phyloP scores from a whole-genome alignment of 306 rosid genomes.

The Casuarina cunninghamiana region DNA sequence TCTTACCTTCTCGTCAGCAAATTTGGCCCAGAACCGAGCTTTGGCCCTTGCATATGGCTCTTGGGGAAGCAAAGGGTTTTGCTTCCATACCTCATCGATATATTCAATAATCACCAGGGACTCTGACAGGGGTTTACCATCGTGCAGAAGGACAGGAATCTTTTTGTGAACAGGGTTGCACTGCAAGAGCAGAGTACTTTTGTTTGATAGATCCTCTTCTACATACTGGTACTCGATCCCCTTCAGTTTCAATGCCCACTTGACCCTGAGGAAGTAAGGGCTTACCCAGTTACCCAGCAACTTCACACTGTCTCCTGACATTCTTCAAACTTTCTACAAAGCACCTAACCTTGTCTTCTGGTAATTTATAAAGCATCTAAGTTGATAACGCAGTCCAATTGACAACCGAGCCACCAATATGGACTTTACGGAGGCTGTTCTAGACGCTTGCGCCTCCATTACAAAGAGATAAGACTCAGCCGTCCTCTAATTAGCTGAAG shows the following conservation, averaged over 20 bases:
- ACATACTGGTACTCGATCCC: no score
- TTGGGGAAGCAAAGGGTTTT: no score
- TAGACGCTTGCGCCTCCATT: no score
- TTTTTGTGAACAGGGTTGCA: no score
- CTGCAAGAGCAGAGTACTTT: no score
- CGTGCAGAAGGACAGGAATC: constrained; percentile 52
- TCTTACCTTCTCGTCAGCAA: constrained; percentile 32
- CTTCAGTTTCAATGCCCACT: constrained; percentile 1
- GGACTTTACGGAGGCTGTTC: no score
- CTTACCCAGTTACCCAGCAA: constrained; percentile 49
- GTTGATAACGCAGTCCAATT: background rate
- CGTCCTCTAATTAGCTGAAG: no score
- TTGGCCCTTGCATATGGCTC: no score
- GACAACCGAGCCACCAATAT: no score
- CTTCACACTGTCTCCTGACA: constrained; percentile 32
- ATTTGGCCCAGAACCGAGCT: constrained; percentile 19
- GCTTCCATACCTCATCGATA: background rate
- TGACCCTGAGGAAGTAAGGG: constrained; percentile 34
- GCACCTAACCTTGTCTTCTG: background rate
- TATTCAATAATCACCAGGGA: constrained; percentile 47
- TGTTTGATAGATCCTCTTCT: no score
- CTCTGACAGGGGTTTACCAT: constrained; percentile 42
- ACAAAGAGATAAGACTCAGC: no score
- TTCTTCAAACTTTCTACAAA: background rate
- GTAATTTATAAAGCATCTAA: no score